Conservation (phyloP, 257 asterid genomes). For the Leptodermis oblonga region DNA sequence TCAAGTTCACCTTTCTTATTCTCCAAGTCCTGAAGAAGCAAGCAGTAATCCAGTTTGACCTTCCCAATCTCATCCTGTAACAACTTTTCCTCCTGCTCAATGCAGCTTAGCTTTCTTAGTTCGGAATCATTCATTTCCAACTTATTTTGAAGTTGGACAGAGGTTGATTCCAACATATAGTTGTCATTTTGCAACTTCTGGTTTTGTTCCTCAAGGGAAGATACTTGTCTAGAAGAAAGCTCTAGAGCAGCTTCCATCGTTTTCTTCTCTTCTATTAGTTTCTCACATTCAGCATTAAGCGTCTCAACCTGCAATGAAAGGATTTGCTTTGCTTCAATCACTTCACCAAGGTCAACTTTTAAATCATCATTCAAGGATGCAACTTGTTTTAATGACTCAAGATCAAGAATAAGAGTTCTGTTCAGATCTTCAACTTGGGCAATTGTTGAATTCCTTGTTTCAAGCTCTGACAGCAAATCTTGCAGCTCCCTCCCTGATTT, state of each 20-base stretch:
- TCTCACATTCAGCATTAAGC: conserved; percentile 36
- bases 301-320: conserved; percentile 34
- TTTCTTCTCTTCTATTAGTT: conserved; percentile 45
- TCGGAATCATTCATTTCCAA: conserved; percentile 48
- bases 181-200: conserved; percentile 37
- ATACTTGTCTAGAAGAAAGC: conserved; percentile 40
- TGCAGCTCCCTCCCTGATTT: conserved; percentile 26
- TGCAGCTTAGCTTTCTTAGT: conserved; percentile 37
- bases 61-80: conserved; percentile 38
- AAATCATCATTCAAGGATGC: conserved; percentile 23
- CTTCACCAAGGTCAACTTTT: conserved; percentile 28
- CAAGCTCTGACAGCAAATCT: conserved; percentile 27
- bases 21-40: conserved; percentile 52
- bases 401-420: conserved; percentile 32
- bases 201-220: conserved; percentile 48
- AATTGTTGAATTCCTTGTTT: conserved; percentile 22
- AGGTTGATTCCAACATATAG: conserved; percentile 39
- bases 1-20: conserved; percentile 35
- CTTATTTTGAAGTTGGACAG: conserved; percentile 38
- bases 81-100: conserved; percentile 49
- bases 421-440: conserved; percentile 24
- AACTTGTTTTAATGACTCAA: conserved; percentile 30
- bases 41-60: conserved; percentile 34
- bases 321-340: conserved; percentile 27
- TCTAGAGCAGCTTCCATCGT: conserved; percentile 57